Percentiles rank a stretch among this genome's conserved stretches.
phyloP scores from a whole-genome alignment of 805 yeast genomes.

The Zygosaccharomyces siamensis region DNA sequence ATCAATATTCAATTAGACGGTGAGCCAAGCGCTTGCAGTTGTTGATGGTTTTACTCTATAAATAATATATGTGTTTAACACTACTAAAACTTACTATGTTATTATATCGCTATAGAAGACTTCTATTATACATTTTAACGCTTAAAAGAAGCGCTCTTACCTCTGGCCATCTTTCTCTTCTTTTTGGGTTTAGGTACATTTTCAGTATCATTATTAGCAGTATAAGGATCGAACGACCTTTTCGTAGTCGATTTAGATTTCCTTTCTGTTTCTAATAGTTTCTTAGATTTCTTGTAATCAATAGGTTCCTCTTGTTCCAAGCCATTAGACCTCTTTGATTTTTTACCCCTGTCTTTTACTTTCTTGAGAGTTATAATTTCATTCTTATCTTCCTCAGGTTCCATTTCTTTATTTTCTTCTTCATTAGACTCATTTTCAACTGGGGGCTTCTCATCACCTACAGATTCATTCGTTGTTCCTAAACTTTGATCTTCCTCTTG shows the following conservation, averaged over 20 bases:
- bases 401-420: conserved; percentile 5
- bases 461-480: neutral
- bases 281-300: conserved; percentile 44
- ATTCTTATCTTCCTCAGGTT: conserved; percentile 26
- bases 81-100: neutral
- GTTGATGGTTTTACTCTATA: conserved; percentile 37
- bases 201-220: conserved; percentile 32
- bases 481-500: conserved; percentile 29
- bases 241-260: conserved; percentile 20
- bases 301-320: conserved; percentile 28
- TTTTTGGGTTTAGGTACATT: conserved; percentile 54
- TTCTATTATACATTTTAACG: neutral
- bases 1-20: conserved; percentile 90
- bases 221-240: conserved; percentile 58
- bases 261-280: conserved; percentile 33
- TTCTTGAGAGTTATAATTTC: conserved; percentile 42
- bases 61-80: conserved; percentile 1
- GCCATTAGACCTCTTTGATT: conserved; percentile 4
- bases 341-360: conserved; percentile 15
- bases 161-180: conserved; percentile 32
- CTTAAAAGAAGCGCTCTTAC: conserved; percentile 31
- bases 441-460: conserved; percentile 18
- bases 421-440: conserved; percentile 9
- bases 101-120: neutral
- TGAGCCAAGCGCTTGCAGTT: conserved; percentile 70